A percentile compares a stretch with the other conserved stretches of the same genome.
Conservation (phyloP, 768 basidiomycete genomes). For the Xerocomellus intermedius region DNA sequence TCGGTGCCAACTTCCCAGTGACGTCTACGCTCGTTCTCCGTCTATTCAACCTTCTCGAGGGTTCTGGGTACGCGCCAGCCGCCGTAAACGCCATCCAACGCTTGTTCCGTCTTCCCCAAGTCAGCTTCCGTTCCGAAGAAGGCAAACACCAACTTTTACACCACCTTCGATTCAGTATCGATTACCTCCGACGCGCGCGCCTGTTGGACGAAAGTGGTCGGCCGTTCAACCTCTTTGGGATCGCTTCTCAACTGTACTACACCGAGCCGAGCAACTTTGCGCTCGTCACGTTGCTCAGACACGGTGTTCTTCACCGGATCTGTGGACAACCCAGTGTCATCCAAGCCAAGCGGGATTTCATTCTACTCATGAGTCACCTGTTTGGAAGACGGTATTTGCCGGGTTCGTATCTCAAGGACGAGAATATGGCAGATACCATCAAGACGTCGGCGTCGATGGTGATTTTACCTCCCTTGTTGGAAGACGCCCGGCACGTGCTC, state of each 20-base stretch:
- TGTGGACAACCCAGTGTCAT: conserved; percentile 41
- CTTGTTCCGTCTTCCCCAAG: conserved; percentile 54
- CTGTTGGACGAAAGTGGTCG: conserved; percentile 53
- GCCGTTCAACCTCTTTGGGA: conserved; percentile 55
- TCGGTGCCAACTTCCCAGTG: conserved; percentile 64
- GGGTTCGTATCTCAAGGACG: conserved; percentile 37
- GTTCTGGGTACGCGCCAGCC: conserved; percentile 49
- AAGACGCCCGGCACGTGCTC: conserved; percentile 42
- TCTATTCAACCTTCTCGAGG: conserved; percentile 62
- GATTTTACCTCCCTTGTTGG: conserved; percentile 49
- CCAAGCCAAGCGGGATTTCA: conserved; percentile 47
- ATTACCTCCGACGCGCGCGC: conserved; percentile 59
- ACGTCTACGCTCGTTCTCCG: conserved; percentile 65
- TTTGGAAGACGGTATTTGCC: conserved; percentile 62
- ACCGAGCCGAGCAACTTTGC: conserved; percentile 73
- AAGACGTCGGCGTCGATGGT: conserved; percentile 55
- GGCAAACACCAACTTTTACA: conserved; percentile 60
- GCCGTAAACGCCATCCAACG: conserved; percentile 51
- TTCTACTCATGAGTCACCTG: conserved; percentile 60
- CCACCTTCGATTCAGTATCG: conserved; percentile 68
- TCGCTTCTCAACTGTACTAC: conserved; percentile 57
- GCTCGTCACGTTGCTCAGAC: conserved; percentile 53
- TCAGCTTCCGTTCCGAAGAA: conserved; percentile 54
- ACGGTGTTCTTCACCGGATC: conserved; percentile 57
- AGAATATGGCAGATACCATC: conserved; percentile 35